Base-by-base conservation (phyloP, 345 rosid species). In the Gossypium anomalum region DNA sequence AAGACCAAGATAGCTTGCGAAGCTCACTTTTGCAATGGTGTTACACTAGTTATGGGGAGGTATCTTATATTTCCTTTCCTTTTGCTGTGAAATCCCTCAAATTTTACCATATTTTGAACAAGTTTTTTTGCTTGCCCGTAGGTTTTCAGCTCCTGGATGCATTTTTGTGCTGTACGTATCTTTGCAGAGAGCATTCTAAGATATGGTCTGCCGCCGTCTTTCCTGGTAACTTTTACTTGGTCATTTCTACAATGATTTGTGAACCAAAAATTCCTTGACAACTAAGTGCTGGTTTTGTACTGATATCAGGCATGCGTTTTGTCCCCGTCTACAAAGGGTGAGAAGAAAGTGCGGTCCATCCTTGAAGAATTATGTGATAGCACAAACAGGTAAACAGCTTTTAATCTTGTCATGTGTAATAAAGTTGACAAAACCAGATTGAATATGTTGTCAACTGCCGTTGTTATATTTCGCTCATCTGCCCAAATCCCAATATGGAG, bases 111-210 rank as follows among this genome's bases (percentile, higher is more conserved):
- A 43, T 43, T 56, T 43, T 57, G 51, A 72, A 43, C 20, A 19
- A 53, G 2, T 43, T 56, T 43, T 2, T 43, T 57, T 73, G 71
- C 49, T 29, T 11, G 14, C 64, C 47, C 87, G 82, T 85, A 96
- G 98, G 97, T 93, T 82, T 96, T 96, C 80, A 92, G 90, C 83
- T 89, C 97, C 9, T 96, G 97, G 98, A 96, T 96, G 99, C 99
- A 96, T 82, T 93, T 96, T 75, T 96, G 97, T 88, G 98, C 97
- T 77, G 90, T 96, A 17, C 94, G 97, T 61, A 27, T 89, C 71
- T 96, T 90, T 80, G 85, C 95, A 59, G 98, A 96, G 85, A 93
- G 99, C 84, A 96, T 96, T 56, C 82, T 96, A 85, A 89, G 99
- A 91, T 92, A 96, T 75, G 99, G 99, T 75, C 81, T 96, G 82